Base-by-base conservation (phyloP, 768 basidiomycete genomes). In the Boletus vinaceobasis region DNA sequence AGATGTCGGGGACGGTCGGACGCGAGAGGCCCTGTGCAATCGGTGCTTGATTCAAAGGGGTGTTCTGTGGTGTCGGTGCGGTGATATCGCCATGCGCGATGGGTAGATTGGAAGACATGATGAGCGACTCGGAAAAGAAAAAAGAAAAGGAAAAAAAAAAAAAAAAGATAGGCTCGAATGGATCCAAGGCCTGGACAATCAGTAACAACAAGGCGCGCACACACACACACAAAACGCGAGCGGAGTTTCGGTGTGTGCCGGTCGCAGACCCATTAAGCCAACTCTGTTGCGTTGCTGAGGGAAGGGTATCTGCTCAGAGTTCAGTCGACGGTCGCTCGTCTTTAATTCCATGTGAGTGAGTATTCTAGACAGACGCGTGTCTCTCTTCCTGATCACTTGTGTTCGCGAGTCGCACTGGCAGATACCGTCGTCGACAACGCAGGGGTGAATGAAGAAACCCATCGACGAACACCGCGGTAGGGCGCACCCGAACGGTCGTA, bases 1-100 rank as follows among this genome's bases (percentile, higher is more conserved):
- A 74, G 73, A 93, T 93, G 73, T 90, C 90, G 59, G 91, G 92
- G 48, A 92, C 89, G 2, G 89, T 87, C 9, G 94, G 94, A 63
- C 90, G 84, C 43, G 92, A 93, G 56, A 94, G 79, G 52, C 87
- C 89, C 23, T 74, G 72, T 1, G 86, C 79, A 72, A 96, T 87
- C 52, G 92, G 91, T 13, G 90, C 89, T 61, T 89, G 83, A 50
- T 77, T 85, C 57, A 93, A 75, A 11, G 93, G 94, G 4, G 94
- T 96, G 74, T 97, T 96, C 76, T 91, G 89, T 23, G 93, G 93
- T 15, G 93, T 97, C 8, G 93, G 93, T n/a, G 93, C 93, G 4
- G 88, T 86, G 26, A 86, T 75, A 72, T 82, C 82, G 52, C 73
- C 69, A 42, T 75, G 72, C 29, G 76, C 73, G 70, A 90, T 89